Evolutionary conservation across 169 alveolate genomes (phyloP), one percentile per base, ranked within the genome.

Genomic region (Plasmodium falciparum): DNA sequence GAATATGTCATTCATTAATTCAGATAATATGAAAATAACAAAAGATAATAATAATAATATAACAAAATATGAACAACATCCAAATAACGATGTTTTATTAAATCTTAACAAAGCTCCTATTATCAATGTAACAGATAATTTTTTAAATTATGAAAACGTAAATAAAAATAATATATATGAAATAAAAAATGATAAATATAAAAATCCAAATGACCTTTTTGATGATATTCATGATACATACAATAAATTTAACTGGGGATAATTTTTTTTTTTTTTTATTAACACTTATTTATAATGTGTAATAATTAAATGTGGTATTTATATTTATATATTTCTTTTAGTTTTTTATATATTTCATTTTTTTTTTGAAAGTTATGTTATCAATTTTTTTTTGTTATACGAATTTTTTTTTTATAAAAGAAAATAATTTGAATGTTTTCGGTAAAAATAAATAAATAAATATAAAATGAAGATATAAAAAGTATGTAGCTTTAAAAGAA

Each of bases 231-330:
- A 80, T 59, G 90, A 80, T 62, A 80, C 58, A 67, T 78, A 67
- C 33, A 80, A 80, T 80, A 80, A 80, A 69, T 80, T 67, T 80
- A 80, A 80, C 29, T 80, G 90, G 90, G 90, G 90, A n/a, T 80
- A 56, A 69, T 22, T 11, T 39, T 56, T 73, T 22, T 11, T 47
- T 73, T 20, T 59, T 15, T 15, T 54, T 54, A 39, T 39, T 39
- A 39, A 5, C 47, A 0, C 9, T 39, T 39, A 39, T 39, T 39
- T 0, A 39, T 39, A 39, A 39, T 39, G 47, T 39, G 9, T 39
- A 39, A 39, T 39, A 39, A 39, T 39, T 39, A 8, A 39, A 5
- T 39, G 9, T 5, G 47, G 47, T 5, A 39, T 39, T 2, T 0
- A 39, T 39, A 39, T 39, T 39, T 39, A 39, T 39, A 39, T 39